Conservation (phyloP, 306 rosid genomes). For the Canavalia ensiformis region DNA sequence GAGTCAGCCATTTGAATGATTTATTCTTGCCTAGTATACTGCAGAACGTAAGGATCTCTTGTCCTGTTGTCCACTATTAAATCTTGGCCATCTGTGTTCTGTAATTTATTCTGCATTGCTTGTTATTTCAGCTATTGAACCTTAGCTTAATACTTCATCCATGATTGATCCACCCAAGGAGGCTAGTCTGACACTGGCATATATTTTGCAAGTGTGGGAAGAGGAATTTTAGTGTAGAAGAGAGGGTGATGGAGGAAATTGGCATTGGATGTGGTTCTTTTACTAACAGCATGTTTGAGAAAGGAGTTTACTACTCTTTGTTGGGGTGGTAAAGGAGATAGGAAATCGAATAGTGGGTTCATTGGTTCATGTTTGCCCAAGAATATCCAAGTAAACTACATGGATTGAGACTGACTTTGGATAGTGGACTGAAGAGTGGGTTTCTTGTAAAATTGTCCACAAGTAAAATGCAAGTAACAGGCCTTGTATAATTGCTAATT, state of each 20-base stretch:
- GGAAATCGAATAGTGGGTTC: constrained; percentile 72
- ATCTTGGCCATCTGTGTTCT: constrained; percentile 63
- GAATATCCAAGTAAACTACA: constrained; percentile 68
- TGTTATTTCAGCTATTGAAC: constrained; percentile 82
- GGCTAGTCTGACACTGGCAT: constrained; percentile 51
- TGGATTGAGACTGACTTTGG: constrained; percentile 65
- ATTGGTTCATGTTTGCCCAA: constrained; percentile 86
- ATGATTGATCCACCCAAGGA: constrained; percentile 83
- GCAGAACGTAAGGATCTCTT: constrained; percentile 55
- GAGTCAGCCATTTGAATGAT: no score
- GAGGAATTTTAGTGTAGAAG: constrained; percentile 75
- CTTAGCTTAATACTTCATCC: constrained; percentile 79
- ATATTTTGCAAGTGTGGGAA: constrained; percentile 44
- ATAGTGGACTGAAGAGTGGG: constrained; percentile 29
- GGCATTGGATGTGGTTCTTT: constrained; percentile 70
- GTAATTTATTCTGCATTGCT: constrained; percentile 74
- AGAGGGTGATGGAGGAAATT: constrained; percentile 75
- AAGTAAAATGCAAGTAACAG: constrained; percentile 53
- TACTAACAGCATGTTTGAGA: constrained; percentile 85
- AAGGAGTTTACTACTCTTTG: constrained; percentile 81
- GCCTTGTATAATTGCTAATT: constrained; percentile 72
- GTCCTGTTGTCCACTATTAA: constrained; percentile 56
- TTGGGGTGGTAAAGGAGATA: constrained; percentile 81
- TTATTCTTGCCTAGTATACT: no score
- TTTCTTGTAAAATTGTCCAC: constrained; percentile 51